Evolutionary conservation across 345 rosid genomes (phyloP).

Genomic region (Linum trigynum): DNA sequence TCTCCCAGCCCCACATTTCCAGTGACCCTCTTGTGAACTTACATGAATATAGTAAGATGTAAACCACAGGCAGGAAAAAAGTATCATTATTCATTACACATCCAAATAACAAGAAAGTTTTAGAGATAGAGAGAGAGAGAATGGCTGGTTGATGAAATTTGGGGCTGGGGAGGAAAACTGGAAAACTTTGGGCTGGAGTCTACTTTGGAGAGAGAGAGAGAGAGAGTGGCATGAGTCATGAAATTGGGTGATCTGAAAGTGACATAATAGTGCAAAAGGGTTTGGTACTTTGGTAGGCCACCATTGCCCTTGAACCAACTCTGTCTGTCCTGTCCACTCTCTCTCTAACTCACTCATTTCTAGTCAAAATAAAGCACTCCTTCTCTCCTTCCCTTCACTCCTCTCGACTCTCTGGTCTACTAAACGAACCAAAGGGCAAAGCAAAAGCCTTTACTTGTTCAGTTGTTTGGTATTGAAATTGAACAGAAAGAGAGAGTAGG

Average conservation of each 20-base stretch:
- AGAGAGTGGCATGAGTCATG: conserved; percentile 4
- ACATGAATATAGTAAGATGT: conserved; percentile 3
- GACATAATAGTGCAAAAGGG: conserved; percentile 1
- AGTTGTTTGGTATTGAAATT: background rate
- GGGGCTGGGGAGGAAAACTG: background rate
- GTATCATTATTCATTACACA: background rate
- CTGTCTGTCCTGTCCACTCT: conserved; percentile 6
- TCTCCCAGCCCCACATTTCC: background rate
- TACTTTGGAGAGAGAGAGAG: background rate
- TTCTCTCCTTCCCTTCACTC: background rate
- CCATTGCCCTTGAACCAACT: background rate
- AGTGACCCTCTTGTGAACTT: background rate
- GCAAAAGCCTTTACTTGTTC: conserved; percentile 6
- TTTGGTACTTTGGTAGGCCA: conserved; percentile 20
- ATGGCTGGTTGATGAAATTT: conserved; percentile 3
- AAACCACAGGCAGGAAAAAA: conserved; percentile 5
- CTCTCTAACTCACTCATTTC: background rate
- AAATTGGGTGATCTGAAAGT: conserved; percentile 7
- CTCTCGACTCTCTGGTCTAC: background rate
- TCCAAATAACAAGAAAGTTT: too few relatives aligned
- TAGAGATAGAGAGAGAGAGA: background rate
- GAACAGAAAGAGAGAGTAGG: background rate
- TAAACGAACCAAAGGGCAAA: conserved; percentile 16
- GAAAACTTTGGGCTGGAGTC: background rate
- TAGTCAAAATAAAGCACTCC: conserved; percentile 5